Evolutionary conservation across 441 rosid genomes (phyloP).

Genomic region (Mallotus japonicus): DNA sequence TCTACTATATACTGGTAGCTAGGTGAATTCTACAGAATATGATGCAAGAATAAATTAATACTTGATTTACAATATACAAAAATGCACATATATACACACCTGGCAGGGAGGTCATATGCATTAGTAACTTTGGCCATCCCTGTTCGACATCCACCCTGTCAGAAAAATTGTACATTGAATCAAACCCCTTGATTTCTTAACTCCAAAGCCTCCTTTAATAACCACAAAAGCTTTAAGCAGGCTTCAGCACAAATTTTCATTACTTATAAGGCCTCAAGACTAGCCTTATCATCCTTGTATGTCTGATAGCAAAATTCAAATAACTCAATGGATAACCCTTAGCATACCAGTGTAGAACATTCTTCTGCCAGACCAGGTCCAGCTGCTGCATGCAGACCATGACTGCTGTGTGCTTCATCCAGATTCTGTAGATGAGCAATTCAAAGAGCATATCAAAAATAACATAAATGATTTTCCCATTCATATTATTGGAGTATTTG

Average conservation of each 20-base stretch:
- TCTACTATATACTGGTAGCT: background rate
- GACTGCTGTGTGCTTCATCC: constrained; percentile 94
- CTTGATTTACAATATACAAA: background rate
- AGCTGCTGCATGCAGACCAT: constrained; percentile 96
- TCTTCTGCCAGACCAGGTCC: constrained; percentile 98
- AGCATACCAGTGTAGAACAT: constrained; percentile 79
- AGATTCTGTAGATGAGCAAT: constrained; percentile 58
- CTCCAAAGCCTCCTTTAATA: constrained; percentile 18
- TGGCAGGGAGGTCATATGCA: constrained; percentile 97
- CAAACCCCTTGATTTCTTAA: constrained; percentile 14
- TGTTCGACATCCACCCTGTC: constrained; percentile 96
- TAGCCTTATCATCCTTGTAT: background rate
- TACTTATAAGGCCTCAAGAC: background rate
- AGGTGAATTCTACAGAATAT: background rate
- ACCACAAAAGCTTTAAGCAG: background rate
- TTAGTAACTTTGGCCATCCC: constrained; percentile 98
- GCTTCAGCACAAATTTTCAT: background rate
- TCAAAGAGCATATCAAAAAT: constrained; percentile 22
- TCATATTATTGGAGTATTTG: background rate
- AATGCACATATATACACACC: constrained; percentile 45
- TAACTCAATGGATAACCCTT: background rate
- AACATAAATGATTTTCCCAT: background rate
- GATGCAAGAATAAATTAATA: background rate
- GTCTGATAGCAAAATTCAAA: constrained; percentile 2
- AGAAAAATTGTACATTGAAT: constrained; percentile 27